Conservation (phyloP, 495 filamentous ascomycete genomes). For the Talaromyces adpressus region DNA sequence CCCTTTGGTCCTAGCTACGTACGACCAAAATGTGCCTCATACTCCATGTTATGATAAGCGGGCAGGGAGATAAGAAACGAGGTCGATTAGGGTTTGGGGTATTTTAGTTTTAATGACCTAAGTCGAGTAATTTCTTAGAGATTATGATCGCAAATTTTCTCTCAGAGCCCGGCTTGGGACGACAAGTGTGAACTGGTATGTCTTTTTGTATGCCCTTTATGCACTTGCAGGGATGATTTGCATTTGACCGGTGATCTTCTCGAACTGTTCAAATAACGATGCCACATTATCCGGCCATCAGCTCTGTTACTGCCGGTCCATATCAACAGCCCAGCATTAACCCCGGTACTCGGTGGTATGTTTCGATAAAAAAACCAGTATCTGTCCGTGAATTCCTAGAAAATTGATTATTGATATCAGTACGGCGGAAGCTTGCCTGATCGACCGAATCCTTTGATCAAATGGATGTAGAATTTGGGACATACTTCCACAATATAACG, state of each 20-base stretch:
- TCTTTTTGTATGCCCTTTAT: neutral
- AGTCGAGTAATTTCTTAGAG: neutral
- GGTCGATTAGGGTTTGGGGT: neutral
- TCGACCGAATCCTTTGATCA: neutral
- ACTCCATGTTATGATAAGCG: neutral
- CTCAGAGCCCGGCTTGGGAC: neutral
- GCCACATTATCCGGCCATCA: too few relatives aligned
- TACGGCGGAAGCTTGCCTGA: neutral
- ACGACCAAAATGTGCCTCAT: too few relatives aligned
- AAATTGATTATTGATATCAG: neutral
- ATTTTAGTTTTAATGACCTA: neutral
- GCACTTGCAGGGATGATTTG: neutral
- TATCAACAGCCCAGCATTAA: neutral
- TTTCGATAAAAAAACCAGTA: neutral
- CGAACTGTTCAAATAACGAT: neutral
- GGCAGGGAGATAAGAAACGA: too few relatives aligned
- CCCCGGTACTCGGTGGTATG: neutral
- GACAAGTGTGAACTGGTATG: neutral
- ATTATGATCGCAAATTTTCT: neutral
- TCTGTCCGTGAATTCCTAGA: neutral
- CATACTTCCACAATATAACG: neutral
- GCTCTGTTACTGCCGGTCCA: neutral
- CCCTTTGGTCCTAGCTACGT: neutral
- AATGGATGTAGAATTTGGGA: neutral
- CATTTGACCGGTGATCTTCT: neutral